Evolutionary conservation across 1,284 basidiomycete species (phyloP), one percentile per base, ranked within the genome.

Genomic region (Cerrena zonata): DNA sequence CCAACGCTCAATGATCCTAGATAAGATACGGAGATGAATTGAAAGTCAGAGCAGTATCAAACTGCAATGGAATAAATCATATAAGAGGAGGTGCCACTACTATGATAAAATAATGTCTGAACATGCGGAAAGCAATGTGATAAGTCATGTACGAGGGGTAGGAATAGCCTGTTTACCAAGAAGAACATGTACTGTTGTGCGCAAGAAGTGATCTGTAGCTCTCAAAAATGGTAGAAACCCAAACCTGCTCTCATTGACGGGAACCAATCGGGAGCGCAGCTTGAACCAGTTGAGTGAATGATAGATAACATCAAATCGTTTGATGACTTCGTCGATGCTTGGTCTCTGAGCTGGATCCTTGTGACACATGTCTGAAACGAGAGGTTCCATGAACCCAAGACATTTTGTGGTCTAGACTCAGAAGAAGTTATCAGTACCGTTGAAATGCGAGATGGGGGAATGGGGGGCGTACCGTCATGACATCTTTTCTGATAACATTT

Each of bases 401-500:
- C 46, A 48, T 23, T 46, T 19, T 30, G 34, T 49, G 21, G 39
- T 45, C 57, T 57, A 27, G 7, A 18, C n/a, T n/a, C 25, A 34
- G 26, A 25, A 7, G 7, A 41, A 10, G 39, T 7, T 18, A 18
- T 34, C 7, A 34, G 7, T 7, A 7, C 15, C 30, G 7, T 34
- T 34, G 19, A 12, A 24, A 45, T 24, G 5, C 12, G 21, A 4
- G 34, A 27, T 15, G 15, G 7, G 30, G 15, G 30, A 7, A 34
- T 15, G 15, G 15, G 15, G 30, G 30, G 15, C 36, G 25, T 49
- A 53, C 52, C 52, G 40, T 24, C 23, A 53, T 21, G 25, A 63
- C 58, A 15, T 43, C n/a, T n/a, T 41, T 24, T n/a, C 58, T 54
- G 4, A 62, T 45, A 12, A 59, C 19, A 23, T 61, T 63, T 1